These are phyloP conservation scores for Nigrograna mackinnonii DNA, from an alignment of 2,329 filamentous ascomycete species.

Conservation along the genomic window DNA sequence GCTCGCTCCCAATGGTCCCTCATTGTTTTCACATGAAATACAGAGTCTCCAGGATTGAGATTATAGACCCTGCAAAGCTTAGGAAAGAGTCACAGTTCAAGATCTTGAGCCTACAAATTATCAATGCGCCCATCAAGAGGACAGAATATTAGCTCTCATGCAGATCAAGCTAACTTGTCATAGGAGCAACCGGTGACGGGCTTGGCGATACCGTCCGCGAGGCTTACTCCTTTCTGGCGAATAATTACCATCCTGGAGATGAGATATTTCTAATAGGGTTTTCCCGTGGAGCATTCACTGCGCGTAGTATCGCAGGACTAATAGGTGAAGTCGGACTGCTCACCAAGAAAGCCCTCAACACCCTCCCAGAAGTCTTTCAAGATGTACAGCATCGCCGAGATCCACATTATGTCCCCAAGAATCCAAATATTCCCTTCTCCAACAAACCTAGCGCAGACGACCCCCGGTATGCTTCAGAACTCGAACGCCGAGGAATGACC, in stretches of 20 bases:
- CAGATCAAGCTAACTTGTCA: background rate
- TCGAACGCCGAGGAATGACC: conserved; percentile 39
- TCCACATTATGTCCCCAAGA: conserved; percentile 46
- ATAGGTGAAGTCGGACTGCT: conserved; percentile 52
- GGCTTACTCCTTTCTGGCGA: conserved; percentile 55
- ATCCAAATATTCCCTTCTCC: conserved; percentile 50
- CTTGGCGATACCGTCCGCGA: conserved; percentile 52
- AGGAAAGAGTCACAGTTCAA: no score
- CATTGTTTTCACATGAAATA: no score
- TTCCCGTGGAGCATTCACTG: conserved; percentile 53
- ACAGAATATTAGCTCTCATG: background rate
- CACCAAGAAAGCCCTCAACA: conserved; percentile 50
- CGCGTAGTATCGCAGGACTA: conserved; percentile 45
- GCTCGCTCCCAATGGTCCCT: no score
- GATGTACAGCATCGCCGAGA: conserved; percentile 51
- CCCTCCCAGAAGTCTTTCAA: conserved; percentile 50
- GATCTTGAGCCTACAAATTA: no score
- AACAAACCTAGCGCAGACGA: conserved; percentile 49
- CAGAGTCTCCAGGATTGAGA: no score
- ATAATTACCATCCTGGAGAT: conserved; percentile 56
- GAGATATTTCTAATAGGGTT: conserved; percentile 54
- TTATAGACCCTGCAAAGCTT: no score
- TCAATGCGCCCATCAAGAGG: no score
- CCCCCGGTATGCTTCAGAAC: conserved; percentile 47
- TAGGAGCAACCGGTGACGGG: conserved; percentile 48